Evolutionary conservation across 1,284 basidiomycete species (phyloP).

Genomic region (Rhodotorula glutinis): DNA sequence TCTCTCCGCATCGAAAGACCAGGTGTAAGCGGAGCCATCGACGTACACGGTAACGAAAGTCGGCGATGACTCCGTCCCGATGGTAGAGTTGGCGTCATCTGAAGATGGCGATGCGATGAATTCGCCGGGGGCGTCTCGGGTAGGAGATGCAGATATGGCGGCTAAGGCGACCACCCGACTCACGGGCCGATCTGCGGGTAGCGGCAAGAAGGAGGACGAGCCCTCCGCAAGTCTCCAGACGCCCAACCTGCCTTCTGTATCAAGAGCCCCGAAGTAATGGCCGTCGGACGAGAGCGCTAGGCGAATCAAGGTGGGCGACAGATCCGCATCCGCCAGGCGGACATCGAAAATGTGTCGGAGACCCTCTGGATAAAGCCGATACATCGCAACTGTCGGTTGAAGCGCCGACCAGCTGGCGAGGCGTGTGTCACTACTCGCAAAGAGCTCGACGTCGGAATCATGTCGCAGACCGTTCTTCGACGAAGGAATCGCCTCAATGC

Average conservation of each 20-base stretch:
- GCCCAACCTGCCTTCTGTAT: slow-evolving; percentile 17
- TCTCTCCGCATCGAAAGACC: no score
- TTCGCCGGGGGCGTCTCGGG: no score
- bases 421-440: slow-evolving; percentile 67
- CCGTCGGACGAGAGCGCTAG: slow-evolving; percentile 37
- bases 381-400: slow-evolving; percentile 59
- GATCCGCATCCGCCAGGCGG: slow-evolving; percentile 17
- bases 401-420: slow-evolving; percentile 68
- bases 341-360: slow-evolving; percentile 4
- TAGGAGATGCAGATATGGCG: not conserved
- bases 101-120: no score
- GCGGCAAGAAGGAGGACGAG: slow-evolving; percentile 49
- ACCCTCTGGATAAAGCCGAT: slow-evolving; percentile 8
- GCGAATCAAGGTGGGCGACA: slow-evolving; percentile 30
- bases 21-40: no score
- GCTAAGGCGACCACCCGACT: not conserved
- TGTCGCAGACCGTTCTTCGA: slow-evolving; percentile 1
- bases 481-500: slow-evolving; percentile 2
- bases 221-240: slow-evolving; percentile 56
- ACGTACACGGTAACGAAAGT: no score
- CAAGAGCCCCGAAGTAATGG: slow-evolving; percentile 33
- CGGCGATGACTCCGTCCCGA: no score
- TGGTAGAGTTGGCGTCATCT: no score
- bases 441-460: slow-evolving; percentile 71
- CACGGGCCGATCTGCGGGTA: not conserved